A percentile compares a stretch with the other conserved stretches of the same genome.
Evolutionary conservation across 2,329 filamentous ascomycete species (phyloP).

Genomic region (Stagonosporopsis cucurbitacearum): DNA sequence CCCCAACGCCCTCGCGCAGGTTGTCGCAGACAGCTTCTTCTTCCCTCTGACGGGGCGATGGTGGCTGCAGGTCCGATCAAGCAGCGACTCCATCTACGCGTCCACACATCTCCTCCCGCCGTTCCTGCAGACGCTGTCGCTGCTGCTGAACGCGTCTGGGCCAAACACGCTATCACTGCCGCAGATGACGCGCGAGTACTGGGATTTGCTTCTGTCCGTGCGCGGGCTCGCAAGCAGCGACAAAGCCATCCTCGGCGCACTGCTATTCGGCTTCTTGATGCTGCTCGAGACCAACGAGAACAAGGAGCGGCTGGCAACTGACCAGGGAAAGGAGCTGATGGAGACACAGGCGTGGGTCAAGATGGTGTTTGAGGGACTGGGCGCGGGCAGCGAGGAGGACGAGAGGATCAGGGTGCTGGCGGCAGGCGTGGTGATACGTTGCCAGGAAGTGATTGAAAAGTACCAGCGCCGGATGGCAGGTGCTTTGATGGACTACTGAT

Average conservation of each 20-base stretch:
- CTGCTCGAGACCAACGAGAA: constrained; percentile 83
- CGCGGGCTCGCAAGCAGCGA: constrained; percentile 62
- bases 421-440: constrained; percentile 76
- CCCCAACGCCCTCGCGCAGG: constrained; percentile 77
- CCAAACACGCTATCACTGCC: constrained; percentile 77
- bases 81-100: constrained; percentile 66
- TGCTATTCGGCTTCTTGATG: constrained; percentile 80
- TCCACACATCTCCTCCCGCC: constrained; percentile 77
- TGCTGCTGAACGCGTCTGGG: constrained; percentile 83
- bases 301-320: constrained; percentile 73
- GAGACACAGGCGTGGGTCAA: constrained; percentile 89
- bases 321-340: constrained; percentile 76
- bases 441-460: constrained; percentile 81
- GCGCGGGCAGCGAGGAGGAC: constrained; percentile 65
- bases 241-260: constrained; percentile 70
- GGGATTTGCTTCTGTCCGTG: constrained; percentile 79
- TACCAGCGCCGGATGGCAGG: constrained; percentile 81
- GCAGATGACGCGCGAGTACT: constrained; percentile 83
- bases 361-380: constrained; percentile 68
- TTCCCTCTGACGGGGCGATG: constrained; percentile 84
- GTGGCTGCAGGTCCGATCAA: constrained; percentile 66
- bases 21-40: constrained; percentile 82
- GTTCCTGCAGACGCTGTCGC: constrained; percentile 83
- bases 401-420: constrained; percentile 80
- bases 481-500: constrained; percentile 58